A percentile compares a stretch with the other conserved stretches of the same genome.
phyloP scores from a whole-genome alignment of 192 early-diverging fungal species.

The Funneliformis geosporum region DNA sequence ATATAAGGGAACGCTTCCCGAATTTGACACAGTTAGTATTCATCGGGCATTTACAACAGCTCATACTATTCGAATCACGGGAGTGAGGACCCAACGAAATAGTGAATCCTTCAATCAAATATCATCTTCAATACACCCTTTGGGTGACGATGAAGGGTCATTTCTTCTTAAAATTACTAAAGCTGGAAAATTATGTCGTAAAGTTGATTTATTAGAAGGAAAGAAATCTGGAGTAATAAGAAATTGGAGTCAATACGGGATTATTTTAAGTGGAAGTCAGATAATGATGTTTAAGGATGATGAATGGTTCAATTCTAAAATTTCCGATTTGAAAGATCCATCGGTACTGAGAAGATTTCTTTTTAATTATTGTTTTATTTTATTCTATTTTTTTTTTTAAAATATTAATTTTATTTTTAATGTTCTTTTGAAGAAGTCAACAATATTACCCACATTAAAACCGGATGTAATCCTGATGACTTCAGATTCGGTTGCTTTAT shows the following conservation, averaged over 20 bases:
- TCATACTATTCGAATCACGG: constrained; percentile 37
- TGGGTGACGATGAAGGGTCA: constrained; percentile 24
- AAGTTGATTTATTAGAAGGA: constrained; percentile 68
- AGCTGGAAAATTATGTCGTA: constrained; percentile 69
- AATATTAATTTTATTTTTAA: neutral
- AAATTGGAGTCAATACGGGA: constrained; percentile 71
- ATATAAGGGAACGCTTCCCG: constrained; percentile 24
- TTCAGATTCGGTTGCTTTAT: constrained; percentile 65
- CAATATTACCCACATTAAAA: constrained; percentile 21
- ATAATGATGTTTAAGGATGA: constrained; percentile 70
- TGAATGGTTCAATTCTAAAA: constrained; percentile 49
- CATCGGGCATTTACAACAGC: constrained; percentile 38
- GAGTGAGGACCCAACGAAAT: constrained; percentile 33
- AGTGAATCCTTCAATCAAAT: constrained; percentile 1
- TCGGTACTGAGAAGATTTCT: neutral
- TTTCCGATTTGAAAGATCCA: constrained; percentile 19
- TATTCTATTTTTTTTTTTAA: neutral
- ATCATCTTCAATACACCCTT: neutral
- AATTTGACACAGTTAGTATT: constrained; percentile 32
- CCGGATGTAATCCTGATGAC: constrained; percentile 39
- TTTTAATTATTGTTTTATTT: neutral
- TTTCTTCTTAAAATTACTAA: constrained; percentile 57
- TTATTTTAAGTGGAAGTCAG: constrained; percentile 78
- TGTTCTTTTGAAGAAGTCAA: constrained; percentile 7
- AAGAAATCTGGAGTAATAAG: constrained; percentile 62